Conservation (phyloP, 1,284 basidiomycete species). For the Moesziomyces sp. region DNA sequence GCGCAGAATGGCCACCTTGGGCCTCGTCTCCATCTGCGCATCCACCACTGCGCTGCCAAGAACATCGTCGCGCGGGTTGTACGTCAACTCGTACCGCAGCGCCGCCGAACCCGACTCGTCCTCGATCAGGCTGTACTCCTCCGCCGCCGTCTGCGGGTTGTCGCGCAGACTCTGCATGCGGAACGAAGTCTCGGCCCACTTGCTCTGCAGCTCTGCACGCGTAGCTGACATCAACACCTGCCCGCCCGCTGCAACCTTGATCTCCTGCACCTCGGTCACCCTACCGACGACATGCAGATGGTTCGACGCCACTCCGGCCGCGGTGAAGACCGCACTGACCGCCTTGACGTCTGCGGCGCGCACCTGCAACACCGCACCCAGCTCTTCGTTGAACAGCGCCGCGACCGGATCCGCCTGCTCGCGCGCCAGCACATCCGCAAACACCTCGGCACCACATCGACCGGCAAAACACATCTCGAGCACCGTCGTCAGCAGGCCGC, state of each 20-base stretch:
- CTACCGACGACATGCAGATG: constrained; percentile 81
- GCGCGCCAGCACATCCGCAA: constrained; percentile 73
- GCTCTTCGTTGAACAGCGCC: constrained; percentile 92
- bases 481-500: constrained; percentile 89
- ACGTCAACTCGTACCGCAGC: constrained; percentile 67
- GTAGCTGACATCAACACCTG: constrained; percentile 53
- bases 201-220: constrained; percentile 79
- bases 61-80: constrained; percentile 57
- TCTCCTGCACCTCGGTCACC: constrained; percentile 73
- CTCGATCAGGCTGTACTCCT: constrained; percentile 84
- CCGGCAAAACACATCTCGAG: constrained; percentile 98
- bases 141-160: constrained; percentile 79
- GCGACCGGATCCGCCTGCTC: constrained; percentile 71
- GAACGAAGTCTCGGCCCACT: constrained; percentile 95
- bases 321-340: constrained; percentile 76
- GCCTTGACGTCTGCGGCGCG: constrained; percentile 74
- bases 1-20: constrained; percentile 92
- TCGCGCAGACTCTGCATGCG: constrained; percentile 90
- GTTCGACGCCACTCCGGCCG: constrained; percentile 78
- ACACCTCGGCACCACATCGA: constrained; percentile 79
- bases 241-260: constrained; percentile 68
- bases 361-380: constrained; percentile 92
- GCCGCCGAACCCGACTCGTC: constrained; percentile 70
- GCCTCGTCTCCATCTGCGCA: constrained; percentile 71
- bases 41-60: constrained; percentile 27